Base-by-base conservation (phyloP, 2,329 filamentous ascomycete species). In the Claviceps humidiphila region DNA sequence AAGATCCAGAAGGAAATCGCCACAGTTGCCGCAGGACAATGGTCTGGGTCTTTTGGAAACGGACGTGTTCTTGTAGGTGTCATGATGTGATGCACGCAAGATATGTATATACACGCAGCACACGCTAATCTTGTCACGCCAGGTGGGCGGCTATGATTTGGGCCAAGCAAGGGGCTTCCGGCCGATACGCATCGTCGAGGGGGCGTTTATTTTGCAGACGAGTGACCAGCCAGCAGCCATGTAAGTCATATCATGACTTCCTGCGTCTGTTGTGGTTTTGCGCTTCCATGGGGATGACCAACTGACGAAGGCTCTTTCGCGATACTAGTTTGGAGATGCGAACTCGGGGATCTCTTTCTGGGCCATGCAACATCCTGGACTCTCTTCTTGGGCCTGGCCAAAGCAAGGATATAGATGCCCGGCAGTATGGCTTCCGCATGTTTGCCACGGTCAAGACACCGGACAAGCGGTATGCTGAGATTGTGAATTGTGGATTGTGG, bases 371-470 rank as follows among this genome's bases (percentile, higher is more conserved):
- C 47, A 58, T 70, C 49, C 66, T 73, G 53, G 69, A 71, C 52
- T 61, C 64, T 47, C 61, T 73, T 47, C 63, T 72, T 34, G 66
- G 64, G 53, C 66, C 67, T 1, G 61, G 64, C 17, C 59, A 65
- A 43, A 62, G 66, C 45, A 68, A 68, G 58, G 61, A 67, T 52
- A 68, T 72, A 49, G 68, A 71, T 52, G 67, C 68, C 11, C 65
- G 68, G 14, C 67, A 68, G 51, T 76, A 76, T 56, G 71, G 70
- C 53, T 75, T 75, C 56, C 69, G 72, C 55, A 65, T 75, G 58
- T 74, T 73, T 53, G 68, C 73, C 53, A 73, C 71, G 17, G 71
- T 76, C 64, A 73, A 75, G 60, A 75, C 74, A 22, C 65, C 71
- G 3, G 74, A 76, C 61, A 69, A 72, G 59, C 67, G 74, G 34